phyloP scores from a whole-genome alignment of 768 basidiomycete species.

The Boletus reticuloceps region DNA sequence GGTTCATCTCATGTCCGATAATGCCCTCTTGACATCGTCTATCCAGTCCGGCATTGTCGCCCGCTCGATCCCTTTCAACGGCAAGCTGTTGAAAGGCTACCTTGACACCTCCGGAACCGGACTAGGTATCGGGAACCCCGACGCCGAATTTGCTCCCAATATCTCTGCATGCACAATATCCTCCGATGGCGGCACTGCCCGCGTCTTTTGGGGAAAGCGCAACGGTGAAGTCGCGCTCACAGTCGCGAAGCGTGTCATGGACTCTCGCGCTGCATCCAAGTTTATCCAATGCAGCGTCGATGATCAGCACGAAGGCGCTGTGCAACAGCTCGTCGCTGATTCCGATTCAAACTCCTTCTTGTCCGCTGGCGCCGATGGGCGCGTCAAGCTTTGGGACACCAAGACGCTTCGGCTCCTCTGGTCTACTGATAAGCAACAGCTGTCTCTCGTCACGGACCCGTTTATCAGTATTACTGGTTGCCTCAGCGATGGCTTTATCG shows the following conservation, averaged over 20 bases:
- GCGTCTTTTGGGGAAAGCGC: slow-evolving; percentile 70
- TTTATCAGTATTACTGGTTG: slow-evolving; percentile 50
- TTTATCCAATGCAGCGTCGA: slow-evolving; percentile 46
- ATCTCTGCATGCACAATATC: slow-evolving; percentile 56
- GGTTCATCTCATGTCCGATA: slow-evolving; percentile 58
- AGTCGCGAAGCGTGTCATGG: slow-evolving; percentile 57
- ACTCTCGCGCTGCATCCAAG: slow-evolving; percentile 44
- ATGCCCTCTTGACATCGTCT: slow-evolving; percentile 59
- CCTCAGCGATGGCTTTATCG: slow-evolving; percentile 43
- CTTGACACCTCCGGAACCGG: slow-evolving; percentile 62
- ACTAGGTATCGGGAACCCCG: slow-evolving; percentile 68
- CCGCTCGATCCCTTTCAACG: slow-evolving; percentile 68
- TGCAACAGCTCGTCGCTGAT: slow-evolving; percentile 57
- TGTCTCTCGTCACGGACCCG: slow-evolving; percentile 43
- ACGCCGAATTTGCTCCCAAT: slow-evolving; percentile 69
- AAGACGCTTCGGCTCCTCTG: slow-evolving; percentile 56
- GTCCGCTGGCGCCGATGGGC: slow-evolving; percentile 61
- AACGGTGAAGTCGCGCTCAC: slow-evolving; percentile 68
- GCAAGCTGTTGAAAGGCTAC: slow-evolving; percentile 67
- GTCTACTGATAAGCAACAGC: slow-evolving; percentile 47
- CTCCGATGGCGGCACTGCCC: slow-evolving; percentile 64
- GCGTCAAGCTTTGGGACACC: slow-evolving; percentile 72
- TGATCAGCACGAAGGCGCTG: slow-evolving; percentile 63
- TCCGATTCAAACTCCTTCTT: slow-evolving; percentile 35
- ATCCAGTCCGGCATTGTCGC: slow-evolving; percentile 68